Evolutionary conservation across 2,329 filamentous ascomycete genomes (phyloP).

Genomic region (Verticillium dahliae): DNA sequence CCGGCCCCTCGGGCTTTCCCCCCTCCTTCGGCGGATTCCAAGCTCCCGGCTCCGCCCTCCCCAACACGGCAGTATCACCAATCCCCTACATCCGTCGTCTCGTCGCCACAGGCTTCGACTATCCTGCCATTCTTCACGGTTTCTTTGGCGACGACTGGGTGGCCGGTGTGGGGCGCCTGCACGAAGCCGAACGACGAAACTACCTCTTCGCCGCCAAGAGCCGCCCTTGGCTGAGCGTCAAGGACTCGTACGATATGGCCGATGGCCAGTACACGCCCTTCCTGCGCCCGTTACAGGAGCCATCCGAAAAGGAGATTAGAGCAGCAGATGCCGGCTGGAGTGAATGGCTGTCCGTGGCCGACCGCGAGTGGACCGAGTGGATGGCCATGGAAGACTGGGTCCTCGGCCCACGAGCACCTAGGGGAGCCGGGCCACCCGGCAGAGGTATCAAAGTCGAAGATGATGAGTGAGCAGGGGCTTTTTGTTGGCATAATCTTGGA

Average conservation of each 20-base stretch:
- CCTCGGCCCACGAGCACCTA: constrained; percentile 73
- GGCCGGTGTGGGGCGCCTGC: constrained; percentile 70
- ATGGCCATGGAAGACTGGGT: constrained; percentile 98
- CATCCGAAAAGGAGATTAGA: constrained; percentile 73
- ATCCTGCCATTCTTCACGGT: constrained; percentile 77
- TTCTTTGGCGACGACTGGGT: constrained; percentile 96
- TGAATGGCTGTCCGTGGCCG: constrained; percentile 71
- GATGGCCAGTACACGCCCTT: constrained; percentile 82
- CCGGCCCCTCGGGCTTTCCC: constrained; percentile 21
- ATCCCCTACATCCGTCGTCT: constrained; percentile 87
- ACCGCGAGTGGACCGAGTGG: constrained; percentile 89
- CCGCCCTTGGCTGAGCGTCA: constrained; percentile 82
- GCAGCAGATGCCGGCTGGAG: constrained; percentile 83
- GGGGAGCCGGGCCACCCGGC: background rate
- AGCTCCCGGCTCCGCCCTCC: constrained; percentile 15
- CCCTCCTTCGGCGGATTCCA: constrained; percentile 8
- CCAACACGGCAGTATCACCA: constrained; percentile 50
- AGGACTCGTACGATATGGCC: constrained; percentile 82
- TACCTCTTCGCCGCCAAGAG: constrained; percentile 95
- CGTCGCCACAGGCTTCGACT: constrained; percentile 87
- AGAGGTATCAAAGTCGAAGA: background rate
- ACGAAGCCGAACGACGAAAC: constrained; percentile 86
- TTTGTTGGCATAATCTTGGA: background rate
- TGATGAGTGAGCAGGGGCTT: background rate
- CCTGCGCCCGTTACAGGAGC: constrained; percentile 71